phyloP scores from a whole-genome alignment of 148 eudicot species.

The Nyssa sinensis region DNA sequence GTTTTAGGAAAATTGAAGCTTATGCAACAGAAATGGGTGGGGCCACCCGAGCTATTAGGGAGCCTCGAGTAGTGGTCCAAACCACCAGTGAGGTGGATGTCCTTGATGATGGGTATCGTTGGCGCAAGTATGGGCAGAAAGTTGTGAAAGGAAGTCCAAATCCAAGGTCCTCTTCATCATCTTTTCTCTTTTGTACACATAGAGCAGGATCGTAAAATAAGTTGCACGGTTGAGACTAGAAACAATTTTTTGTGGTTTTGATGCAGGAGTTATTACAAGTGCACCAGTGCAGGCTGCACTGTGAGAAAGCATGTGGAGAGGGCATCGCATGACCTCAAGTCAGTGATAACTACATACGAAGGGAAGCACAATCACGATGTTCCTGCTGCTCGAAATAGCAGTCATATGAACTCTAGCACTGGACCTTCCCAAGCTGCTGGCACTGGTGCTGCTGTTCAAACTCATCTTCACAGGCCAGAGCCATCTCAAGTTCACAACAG shows the following conservation, averaged over 20 bases:
- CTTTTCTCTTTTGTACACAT: neutral
- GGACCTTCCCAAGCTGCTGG: constrained; percentile 19
- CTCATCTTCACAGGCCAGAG: constrained; percentile 39
- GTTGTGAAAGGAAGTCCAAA: constrained; percentile 81
- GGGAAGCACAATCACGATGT: constrained; percentile 76
- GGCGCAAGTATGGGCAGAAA: constrained; percentile 82
- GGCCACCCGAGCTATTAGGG: constrained; percentile 62
- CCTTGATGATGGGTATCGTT: constrained; percentile 74
- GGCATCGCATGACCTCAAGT: constrained; percentile 65
- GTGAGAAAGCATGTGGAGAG: constrained; percentile 74
- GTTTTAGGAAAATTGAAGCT: constrained; percentile 51
- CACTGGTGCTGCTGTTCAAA: constrained; percentile 17
- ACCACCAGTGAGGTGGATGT: constrained; percentile 76
- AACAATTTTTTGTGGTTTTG: neutral
- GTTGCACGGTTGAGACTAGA: constrained; percentile 1
- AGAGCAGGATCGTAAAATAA: neutral
- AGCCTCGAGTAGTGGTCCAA: constrained; percentile 74
- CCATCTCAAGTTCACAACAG: constrained; percentile 34
- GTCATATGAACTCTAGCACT: constrained; percentile 22
- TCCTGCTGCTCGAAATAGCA: constrained; percentile 63
- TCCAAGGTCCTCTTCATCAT: constrained; percentile 47
- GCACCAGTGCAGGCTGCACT: constrained; percentile 61
- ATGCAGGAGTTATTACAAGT: constrained; percentile 76
- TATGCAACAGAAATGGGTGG: constrained; percentile 56
- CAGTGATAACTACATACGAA: constrained; percentile 67